Evolutionary conservation across 768 basidiomycete genomes (phyloP).

Genomic region (Pisolithus orientalis): DNA sequence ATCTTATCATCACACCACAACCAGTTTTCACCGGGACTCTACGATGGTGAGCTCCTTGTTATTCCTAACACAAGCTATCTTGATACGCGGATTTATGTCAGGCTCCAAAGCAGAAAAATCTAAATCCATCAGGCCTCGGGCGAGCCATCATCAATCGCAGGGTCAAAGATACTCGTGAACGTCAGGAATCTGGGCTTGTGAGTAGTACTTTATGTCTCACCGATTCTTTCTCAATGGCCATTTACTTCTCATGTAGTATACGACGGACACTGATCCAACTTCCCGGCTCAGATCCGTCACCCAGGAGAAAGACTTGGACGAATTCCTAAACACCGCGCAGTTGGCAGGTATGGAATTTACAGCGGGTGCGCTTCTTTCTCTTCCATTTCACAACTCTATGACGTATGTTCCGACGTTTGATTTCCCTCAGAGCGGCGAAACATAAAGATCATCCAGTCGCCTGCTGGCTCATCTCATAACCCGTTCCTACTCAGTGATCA

Average conservation of each 20-base stretch:
- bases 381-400: background rate
- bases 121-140: conserved; percentile 79
- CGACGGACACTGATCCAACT: conserved; percentile 64
- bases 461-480: conserved; percentile 53
- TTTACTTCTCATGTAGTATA: conserved; percentile 45
- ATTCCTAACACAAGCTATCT: background rate
- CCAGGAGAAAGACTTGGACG: conserved; percentile 92
- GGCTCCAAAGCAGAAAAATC: conserved; percentile 56
- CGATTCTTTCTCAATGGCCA: background rate
- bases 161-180: conserved; percentile 35
- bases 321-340: conserved; percentile 92
- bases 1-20: too few species aligned
- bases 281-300: conserved; percentile 84
- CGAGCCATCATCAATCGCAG: conserved; percentile 93
- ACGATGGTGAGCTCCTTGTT: background rate
- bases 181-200: conserved; percentile 53
- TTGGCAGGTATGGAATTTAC: conserved; percentile 94
- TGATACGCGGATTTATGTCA: conserved; percentile 14
- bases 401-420: background rate
- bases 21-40: too few species aligned
- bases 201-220: conserved; percentile 18
- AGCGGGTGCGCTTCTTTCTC: conserved; percentile 55
- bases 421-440: conserved; percentile 60
- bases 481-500: conserved; percentile 79
- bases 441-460: conserved; percentile 66